Base-by-base conservation (phyloP, 768 basidiomycete genomes). In the Dendrothele bispora region DNA sequence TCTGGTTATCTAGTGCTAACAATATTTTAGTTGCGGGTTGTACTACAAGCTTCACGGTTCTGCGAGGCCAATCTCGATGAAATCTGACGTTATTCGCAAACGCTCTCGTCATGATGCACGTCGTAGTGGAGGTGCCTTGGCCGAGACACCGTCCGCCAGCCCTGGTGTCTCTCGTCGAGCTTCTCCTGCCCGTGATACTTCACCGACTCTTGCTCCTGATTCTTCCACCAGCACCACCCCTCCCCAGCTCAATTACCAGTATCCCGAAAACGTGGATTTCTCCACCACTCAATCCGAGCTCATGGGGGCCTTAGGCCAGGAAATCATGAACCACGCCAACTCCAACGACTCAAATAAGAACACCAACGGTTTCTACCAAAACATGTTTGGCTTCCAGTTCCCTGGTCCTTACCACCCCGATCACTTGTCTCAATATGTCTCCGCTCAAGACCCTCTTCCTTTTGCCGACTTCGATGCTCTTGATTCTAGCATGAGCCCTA, bases 31-130 rank as follows among this genome's bases (percentile, higher is more conserved):
- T 26, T 91, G 90, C 53, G 89, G 89, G 4, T 63, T 91, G 6
- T 91, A 91, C 59, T 89, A 88, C 68, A 92, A 92, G 63, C 71
- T 92, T 2, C 88, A 92, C 62, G 90, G 91, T 15, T 84, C 89
- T 17, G 83, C 86, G 1, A 83, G 91, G 21, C 91, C 91, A 2
- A 89, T 91, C 51, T 89, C 87, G 7, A 92, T 93, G 90, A 92
- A 92, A 63, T 91, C 88, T 4, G 91, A 93, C 53, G 83, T 91
- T 28, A 90, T 93, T 55, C 86, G 90, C 51, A 92, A 92, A 61
- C 84, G 91, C 32, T 88, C 90, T 2, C 74, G 90, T 1, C 88
- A 91, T 55, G 88, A 91, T 50, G 84, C 86, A 18, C 80, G 87
- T 28, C 79, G 85, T 17, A 56, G 69, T 44, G 77, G n/a, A n/a